A percentile compares a stretch with the other conserved stretches of the same genome.
Evolutionary conservation across 495 filamentous ascomycete genomes (phyloP).

Genomic region (Aspergillus ostianus): DNA sequence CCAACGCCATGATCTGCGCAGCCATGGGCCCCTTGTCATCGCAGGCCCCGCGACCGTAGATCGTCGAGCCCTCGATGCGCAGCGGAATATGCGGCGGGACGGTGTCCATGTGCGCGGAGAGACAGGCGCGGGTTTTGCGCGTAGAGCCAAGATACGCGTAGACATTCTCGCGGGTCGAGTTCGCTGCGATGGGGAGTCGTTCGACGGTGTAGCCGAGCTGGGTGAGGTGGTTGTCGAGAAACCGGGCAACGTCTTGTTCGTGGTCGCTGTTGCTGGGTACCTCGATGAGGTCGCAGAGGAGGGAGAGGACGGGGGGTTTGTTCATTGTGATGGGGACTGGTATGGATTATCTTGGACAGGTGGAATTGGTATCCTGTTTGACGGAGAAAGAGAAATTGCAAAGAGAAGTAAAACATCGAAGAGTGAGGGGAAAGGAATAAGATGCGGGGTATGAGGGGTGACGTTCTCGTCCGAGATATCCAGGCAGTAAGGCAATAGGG

Average conservation of each 20-base stretch:
- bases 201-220: slow-evolving; percentile 28
- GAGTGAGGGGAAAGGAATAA: no score
- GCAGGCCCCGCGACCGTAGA: slow-evolving; percentile 72
- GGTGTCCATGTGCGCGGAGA: slow-evolving; percentile 66
- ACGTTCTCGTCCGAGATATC: no score
- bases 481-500: no score
- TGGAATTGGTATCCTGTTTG: not conserved
- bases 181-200: slow-evolving; percentile 26
- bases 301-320: slow-evolving; percentile 10
- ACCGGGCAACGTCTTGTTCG: slow-evolving; percentile 27
- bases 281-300: slow-evolving; percentile 25
- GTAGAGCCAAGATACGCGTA: slow-evolving; percentile 23
- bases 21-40: slow-evolving; percentile 86
- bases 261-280: slow-evolving; percentile 29
- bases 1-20: slow-evolving; percentile 61
- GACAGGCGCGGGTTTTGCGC: slow-evolving; percentile 42
- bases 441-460: no score
- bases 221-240: slow-evolving; percentile 23
- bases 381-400: no score
- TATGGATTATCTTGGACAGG: not conserved
- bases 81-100: slow-evolving; percentile 57
- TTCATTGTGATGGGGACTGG: not conserved
- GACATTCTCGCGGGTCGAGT: slow-evolving; percentile 25
- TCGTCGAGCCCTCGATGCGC: slow-evolving; percentile 41
- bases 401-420: no score